phyloP scores from a whole-genome alignment of 2,329 filamentous ascomycete genomes.

The Ascochyta clinopodiicola region DNA sequence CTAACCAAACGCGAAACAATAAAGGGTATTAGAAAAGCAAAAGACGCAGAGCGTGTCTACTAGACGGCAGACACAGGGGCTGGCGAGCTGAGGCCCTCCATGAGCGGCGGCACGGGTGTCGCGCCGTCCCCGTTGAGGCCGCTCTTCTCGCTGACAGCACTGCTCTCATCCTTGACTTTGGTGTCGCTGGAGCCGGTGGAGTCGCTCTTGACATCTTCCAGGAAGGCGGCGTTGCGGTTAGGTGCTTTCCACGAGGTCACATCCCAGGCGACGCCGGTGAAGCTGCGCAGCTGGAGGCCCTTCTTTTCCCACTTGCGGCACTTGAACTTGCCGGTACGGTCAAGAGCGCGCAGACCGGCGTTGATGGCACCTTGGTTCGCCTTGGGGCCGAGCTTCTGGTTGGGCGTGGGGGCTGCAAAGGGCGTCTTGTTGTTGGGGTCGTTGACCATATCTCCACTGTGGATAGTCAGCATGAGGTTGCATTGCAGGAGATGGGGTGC shows the following conservation, averaged over 20 bases:
- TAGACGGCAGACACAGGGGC: constrained; percentile 48
- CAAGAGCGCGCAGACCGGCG: constrained; percentile 89
- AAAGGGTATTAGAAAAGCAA: constrained; percentile 9
- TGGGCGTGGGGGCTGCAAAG: constrained; percentile 52
- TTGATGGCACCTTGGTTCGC: constrained; percentile 98
- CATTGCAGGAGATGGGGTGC: not conserved
- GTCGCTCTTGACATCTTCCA: constrained; percentile 66
- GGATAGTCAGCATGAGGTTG: constrained; percentile 26
- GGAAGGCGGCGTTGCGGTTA: constrained; percentile 61
- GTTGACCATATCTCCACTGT: constrained; percentile 59
- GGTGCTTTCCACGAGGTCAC: constrained; percentile 83
- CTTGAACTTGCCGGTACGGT: constrained; percentile 81
- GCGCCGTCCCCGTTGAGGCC: constrained; percentile 57
- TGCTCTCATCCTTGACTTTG: constrained; percentile 65
- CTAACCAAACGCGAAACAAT: constrained; percentile 22
- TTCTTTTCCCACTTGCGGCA: constrained; percentile 91
- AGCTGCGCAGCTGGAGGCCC: constrained; percentile 84
- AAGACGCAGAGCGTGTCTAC: constrained; percentile 12
- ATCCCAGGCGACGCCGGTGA: constrained; percentile 85
- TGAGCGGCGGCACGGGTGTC: constrained; percentile 53
- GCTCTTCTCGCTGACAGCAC: constrained; percentile 67
- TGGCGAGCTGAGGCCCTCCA: constrained; percentile 58
- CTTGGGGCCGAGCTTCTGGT: constrained; percentile 91
- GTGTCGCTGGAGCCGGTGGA: constrained; percentile 62
- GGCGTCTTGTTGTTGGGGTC: constrained; percentile 49